Evolutionary conservation across 768 basidiomycete species (phyloP), one percentile per base, ranked within the genome.

Genomic region (Porphyrellus cyaneotinctus): DNA sequence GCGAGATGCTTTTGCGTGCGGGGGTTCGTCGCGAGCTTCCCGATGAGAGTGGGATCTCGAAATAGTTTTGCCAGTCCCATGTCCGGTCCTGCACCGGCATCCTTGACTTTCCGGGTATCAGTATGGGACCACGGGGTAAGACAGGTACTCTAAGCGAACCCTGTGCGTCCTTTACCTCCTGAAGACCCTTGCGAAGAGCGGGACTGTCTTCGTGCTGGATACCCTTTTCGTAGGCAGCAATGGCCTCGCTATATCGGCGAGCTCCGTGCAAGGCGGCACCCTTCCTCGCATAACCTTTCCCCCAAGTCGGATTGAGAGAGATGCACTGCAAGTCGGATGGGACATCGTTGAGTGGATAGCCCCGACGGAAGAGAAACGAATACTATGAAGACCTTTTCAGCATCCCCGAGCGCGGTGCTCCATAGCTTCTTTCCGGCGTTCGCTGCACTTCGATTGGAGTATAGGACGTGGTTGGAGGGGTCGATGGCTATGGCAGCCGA

Each of bases 181-280:
- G 84, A 49, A 95, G 75, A 31, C 95, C 95, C 67, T 93, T 95
- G 64, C 83, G 80, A 46, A 94, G 76, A 10, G 86, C 84, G 18
- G 90, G 84, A 61, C 82, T 88, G 61, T 88, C 88, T 68, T 95
- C 95, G 46, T 86, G 68, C 63, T 87, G 82, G 37, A 97, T 74
- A 18, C 94, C 95, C 24, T 74, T 72, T 63, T 95, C 84, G 70
- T 95, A 95, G 9, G 87, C 83, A 50, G 79, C 75, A 58, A 95
- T 87, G 8, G 93, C 93, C 15, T 94, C 91, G 52, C 85, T 87
- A 62, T 82, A 95, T 66, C 78, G 75, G 52, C 78, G 77, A 32
- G 82, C 76, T 30, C 95, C 95, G 63, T 97, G 95, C 54, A 97
- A 72, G 24, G 95, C 95, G 44, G 95, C 94, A 42, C 95, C 95